phyloP scores from a whole-genome alignment of 1,139 yeast species.

The Kodamaea sp. region DNA sequence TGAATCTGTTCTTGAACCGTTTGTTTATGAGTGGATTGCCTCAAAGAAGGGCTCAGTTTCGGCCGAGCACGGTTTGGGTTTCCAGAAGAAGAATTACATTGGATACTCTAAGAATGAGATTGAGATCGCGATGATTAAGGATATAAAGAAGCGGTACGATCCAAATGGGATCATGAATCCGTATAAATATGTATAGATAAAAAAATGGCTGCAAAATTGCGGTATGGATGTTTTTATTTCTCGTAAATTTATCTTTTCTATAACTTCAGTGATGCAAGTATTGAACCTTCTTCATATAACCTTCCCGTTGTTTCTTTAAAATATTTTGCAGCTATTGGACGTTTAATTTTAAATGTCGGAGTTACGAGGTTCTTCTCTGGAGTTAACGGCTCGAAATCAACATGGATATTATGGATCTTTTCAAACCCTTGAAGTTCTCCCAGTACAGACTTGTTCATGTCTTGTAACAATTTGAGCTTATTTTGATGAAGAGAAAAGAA shows the following conservation, averaged over 20 bases:
- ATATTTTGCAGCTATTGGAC: conserved; percentile 53
- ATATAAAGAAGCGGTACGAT: conserved; percentile 74
- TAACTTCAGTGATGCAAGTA: background rate
- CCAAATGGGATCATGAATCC: conserved; percentile 92
- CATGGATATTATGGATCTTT: conserved; percentile 55
- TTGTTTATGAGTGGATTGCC: conserved; percentile 86
- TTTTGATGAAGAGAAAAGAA: conserved; percentile 28
- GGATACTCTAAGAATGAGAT: conserved; percentile 73
- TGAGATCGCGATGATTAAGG: conserved; percentile 71
- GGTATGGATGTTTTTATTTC: background rate
- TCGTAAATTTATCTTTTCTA: background rate
- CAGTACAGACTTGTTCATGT: conserved; percentile 24
- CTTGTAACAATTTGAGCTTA: conserved; percentile 25
- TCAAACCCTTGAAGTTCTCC: conserved; percentile 49
- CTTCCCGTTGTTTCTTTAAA: conserved; percentile 45
- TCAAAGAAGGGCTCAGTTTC: conserved; percentile 78
- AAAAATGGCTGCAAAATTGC: too few species aligned
- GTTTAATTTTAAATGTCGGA: conserved; percentile 71
- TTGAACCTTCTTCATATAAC: conserved; percentile 60
- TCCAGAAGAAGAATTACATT: conserved; percentile 88
- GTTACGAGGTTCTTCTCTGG: conserved; percentile 63
- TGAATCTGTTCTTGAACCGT: conserved; percentile 82
- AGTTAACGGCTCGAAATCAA: conserved; percentile 65
- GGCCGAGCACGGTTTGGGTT: conserved; percentile 97
- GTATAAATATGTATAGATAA: conserved; percentile 64